Conservation (phyloP, 176 grass and related monocot species). For the Tillandsia leiboldiana region DNA sequence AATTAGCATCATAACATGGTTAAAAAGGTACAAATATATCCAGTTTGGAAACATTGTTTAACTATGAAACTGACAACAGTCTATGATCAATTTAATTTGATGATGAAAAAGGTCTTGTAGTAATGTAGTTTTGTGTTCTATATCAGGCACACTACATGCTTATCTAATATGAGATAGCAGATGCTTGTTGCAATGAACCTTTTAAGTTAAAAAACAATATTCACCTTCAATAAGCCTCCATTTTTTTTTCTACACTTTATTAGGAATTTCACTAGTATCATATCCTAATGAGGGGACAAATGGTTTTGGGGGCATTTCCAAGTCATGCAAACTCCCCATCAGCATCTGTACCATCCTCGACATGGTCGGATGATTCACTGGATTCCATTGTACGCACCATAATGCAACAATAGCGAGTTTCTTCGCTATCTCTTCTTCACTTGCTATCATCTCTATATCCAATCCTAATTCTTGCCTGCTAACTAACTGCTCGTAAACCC, state of each 20-base stretch:
- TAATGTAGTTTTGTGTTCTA: no score
- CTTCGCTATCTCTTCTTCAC: slow-evolving; percentile 19
- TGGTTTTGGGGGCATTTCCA: slow-evolving; percentile 37
- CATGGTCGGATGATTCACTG: slow-evolving; percentile 35
- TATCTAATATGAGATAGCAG: no score
- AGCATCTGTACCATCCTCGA: slow-evolving; percentile 60
- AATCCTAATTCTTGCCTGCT: slow-evolving; percentile 5
- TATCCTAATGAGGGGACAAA: slow-evolving; percentile 20
- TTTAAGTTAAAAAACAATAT: no score
- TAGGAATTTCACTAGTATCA: not conserved
- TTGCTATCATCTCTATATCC: not conserved
- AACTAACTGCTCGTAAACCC: slow-evolving; percentile 27
- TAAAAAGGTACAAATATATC: no score
- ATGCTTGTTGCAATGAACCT: no score
- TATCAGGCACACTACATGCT: no score
- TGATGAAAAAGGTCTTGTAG: no score
- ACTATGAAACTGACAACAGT: no score
- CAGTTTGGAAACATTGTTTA: no score
- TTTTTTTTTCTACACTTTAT: not conserved
- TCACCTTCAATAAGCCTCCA: no score
- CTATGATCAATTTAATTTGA: no score
- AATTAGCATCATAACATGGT: no score
- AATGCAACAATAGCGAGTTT: slow-evolving; percentile 36
- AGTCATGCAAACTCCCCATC: slow-evolving; percentile 23
- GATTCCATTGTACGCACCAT: slow-evolving; percentile 67